phyloP scores from a whole-genome alignment of 139 green algal species.

The Chlamydomonas schloesseri region DNA sequence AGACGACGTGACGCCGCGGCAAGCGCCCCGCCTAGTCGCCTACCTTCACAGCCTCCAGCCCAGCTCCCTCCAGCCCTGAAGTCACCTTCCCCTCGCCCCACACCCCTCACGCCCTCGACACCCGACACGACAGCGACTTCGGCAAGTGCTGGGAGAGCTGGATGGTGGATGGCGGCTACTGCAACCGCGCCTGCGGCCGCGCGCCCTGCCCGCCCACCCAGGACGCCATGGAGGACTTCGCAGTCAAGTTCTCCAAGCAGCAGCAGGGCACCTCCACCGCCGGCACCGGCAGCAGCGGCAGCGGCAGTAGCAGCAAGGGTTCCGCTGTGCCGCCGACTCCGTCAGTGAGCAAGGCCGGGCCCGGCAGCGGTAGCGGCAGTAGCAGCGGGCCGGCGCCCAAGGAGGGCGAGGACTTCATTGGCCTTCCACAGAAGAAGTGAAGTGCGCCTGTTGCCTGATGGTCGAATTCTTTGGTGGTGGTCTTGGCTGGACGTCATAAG shows the following conservation, averaged over 20 bases:
- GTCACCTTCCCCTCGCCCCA: background rate
- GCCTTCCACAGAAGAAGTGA: background rate
- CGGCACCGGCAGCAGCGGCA: too few relatives aligned
- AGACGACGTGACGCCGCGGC: too few relatives aligned
- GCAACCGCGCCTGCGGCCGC: constrained; percentile 7
- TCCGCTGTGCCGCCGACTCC: background rate
- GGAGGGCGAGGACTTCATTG: constrained; percentile 29
- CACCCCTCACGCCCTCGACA: background rate
- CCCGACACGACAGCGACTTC: constrained; percentile 17
- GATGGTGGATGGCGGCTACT: constrained; percentile 27
- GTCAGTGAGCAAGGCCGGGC: background rate
- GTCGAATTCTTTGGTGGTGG: too few relatives aligned
- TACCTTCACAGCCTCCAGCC: too few relatives aligned
- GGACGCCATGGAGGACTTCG: background rate
- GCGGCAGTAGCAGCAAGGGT: background rate
- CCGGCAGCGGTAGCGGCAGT: background rate
- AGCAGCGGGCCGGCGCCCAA: background rate
- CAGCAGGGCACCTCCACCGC: background rate
- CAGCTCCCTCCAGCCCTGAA: background rate
- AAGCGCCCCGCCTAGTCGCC: background rate
- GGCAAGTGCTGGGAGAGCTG: constrained; percentile 36
- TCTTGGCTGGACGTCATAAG: too few relatives aligned
- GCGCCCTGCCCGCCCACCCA: constrained; percentile 23
- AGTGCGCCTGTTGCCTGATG: background rate
- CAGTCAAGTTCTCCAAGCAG: background rate